Conservation (phyloP, 208 protist species). For the Phytomonas sp. region DNA sequence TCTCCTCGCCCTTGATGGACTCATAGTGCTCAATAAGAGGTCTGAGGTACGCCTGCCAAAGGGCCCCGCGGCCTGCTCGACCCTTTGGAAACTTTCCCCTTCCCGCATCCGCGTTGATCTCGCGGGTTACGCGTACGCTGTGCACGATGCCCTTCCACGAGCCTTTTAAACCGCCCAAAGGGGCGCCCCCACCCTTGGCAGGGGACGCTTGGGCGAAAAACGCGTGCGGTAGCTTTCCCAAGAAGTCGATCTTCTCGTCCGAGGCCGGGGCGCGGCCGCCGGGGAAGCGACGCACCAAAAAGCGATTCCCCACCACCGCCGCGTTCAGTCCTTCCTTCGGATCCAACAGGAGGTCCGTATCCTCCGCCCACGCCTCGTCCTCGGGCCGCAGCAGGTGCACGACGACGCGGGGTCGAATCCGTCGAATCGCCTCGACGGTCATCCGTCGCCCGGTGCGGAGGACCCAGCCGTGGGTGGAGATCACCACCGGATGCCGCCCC, state of each 20-base stretch:
- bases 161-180: neutral
- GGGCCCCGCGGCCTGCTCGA: slow-evolving; percentile 28
- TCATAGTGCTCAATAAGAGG: slow-evolving; percentile 49
- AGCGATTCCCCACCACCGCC: slow-evolving; percentile 47
- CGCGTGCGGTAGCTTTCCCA: too few species aligned
- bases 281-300: slow-evolving; percentile 31
- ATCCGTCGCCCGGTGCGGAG: slow-evolving; percentile 68
- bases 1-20: neutral
- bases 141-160: slow-evolving; percentile 28
- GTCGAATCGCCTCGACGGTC: slow-evolving; percentile 67
- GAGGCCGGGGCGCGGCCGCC: neutral
- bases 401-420: slow-evolving; percentile 55
- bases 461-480: slow-evolving; percentile 90
- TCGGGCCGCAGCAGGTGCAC: slow-evolving; percentile 61
- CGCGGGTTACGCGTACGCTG: slow-evolving; percentile 29
- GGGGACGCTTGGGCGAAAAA: neutral
- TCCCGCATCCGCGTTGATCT: slow-evolving; percentile 9
- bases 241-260: neutral
- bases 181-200: neutral
- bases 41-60: slow-evolving; percentile 54
- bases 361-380: slow-evolving; percentile 35
- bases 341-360: slow-evolving; percentile 29
- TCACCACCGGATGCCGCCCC: slow-evolving; percentile 49
- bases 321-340: slow-evolving; percentile 56
- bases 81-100: slow-evolving; percentile 31